Evolutionary conservation across 306 rosid species (phyloP).

Genomic region (Medicago truncatula): MtrunA17r5.0-ANR NC_053047.1:3036001-3036500

Average conservation of each 20-base stretch:
- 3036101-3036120: no score
- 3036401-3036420: constrained; percentile 33
- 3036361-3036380: constrained; percentile 39
- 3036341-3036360: background rate
- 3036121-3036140: no score
- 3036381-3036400: constrained; percentile 25
- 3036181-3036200: no score
- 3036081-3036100: no score
- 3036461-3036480: background rate
- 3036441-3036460: constrained; percentile 60
- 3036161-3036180: no score
- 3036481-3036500: background rate
- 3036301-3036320: constrained; percentile 23
- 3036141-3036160: no score
- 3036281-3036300: background rate
- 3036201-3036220: no score
- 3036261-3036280: background rate
- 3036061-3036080: no score
- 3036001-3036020: no score
- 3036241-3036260: background rate
- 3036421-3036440: constrained; percentile 42
- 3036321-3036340: background rate
- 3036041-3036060: no score
- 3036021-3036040: no score
- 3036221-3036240: no score